These are phyloP conservation scores for Yamadazyma spencermartinsiae DNA, from an alignment of 1,139 yeast species.

Conservation along the genomic window DNA sequence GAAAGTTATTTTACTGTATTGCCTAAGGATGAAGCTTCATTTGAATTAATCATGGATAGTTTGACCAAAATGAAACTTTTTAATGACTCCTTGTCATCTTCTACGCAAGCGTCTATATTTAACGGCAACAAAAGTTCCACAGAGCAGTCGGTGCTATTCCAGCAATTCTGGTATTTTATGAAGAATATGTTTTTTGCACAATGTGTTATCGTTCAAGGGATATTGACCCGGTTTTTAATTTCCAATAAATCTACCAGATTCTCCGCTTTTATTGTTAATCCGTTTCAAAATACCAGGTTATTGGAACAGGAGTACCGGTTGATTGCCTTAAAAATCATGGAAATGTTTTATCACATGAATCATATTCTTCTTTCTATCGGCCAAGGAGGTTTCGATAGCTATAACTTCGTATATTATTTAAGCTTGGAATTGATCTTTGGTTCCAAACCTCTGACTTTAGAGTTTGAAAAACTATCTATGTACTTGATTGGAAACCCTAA, in stretches of 20 bases:
- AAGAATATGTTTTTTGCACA: slow-evolving; percentile 53
- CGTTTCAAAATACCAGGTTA: slow-evolving; percentile 3
- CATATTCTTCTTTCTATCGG: slow-evolving; percentile 63
- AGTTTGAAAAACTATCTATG: slow-evolving; percentile 40
- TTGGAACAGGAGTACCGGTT: slow-evolving; percentile 28
- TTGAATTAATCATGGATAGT: slow-evolving; percentile 21
- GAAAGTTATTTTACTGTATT: slow-evolving; percentile 33
- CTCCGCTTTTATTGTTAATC: slow-evolving; percentile 8
- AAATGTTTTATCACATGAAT: slow-evolving; percentile 51
- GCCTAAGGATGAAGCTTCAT: slow-evolving; percentile 18
- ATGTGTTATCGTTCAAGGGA: slow-evolving; percentile 57
- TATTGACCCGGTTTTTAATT: slow-evolving; percentile 39
- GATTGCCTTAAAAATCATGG: slow-evolving; percentile 40
- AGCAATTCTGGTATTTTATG: slow-evolving; percentile 34
- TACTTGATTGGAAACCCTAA: slow-evolving; percentile 42
- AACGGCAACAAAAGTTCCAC: slow-evolving; percentile 20
- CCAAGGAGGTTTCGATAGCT: slow-evolving; percentile 68
- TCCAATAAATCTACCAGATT: slow-evolving; percentile 9
- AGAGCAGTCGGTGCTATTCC: slow-evolving; percentile 16
- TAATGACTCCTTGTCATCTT: slow-evolving; percentile 25
- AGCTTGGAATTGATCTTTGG: slow-evolving; percentile 46
- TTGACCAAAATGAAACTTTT: slow-evolving; percentile 25
- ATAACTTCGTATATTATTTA: slow-evolving; percentile 61
- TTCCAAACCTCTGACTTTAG: slow-evolving; percentile 22
- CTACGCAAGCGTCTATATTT: slow-evolving; percentile 25